Conservation (phyloP, 441 rosid species). For the Erodium moschatum region DNA sequence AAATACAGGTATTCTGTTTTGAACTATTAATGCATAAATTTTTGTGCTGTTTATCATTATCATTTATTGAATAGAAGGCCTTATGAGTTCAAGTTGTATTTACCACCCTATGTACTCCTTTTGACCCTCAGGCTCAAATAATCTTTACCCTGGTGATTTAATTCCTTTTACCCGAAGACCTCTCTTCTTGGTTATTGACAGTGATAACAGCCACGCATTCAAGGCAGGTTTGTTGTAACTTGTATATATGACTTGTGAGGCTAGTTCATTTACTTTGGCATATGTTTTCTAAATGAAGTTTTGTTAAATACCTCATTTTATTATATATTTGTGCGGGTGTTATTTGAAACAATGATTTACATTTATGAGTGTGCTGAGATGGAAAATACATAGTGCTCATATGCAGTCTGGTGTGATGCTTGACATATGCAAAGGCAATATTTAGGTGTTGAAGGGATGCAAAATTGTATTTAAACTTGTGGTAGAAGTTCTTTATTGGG, state of each 20-base stretch:
- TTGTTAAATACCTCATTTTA: conserved; percentile 1
- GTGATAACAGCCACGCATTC: conserved; percentile 95
- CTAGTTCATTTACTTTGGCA: conserved; percentile 16
- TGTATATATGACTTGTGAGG: conserved; percentile 24
- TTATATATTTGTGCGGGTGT: not conserved
- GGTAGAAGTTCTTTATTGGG: not conserved
- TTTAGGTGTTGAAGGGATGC: not conserved
- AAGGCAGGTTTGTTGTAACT: conserved; percentile 99
- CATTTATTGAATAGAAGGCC: not conserved
- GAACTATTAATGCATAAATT: conserved; percentile 4
- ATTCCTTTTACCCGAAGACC: conserved; percentile 90
- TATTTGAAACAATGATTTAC: no score
- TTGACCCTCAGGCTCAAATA: conserved; percentile 44
- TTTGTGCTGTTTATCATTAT: not conserved
- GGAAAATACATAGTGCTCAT: not conserved
- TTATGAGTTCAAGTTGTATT: not conserved
- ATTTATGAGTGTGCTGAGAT: not conserved
- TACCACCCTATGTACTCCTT: not conserved
- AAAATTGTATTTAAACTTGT: not conserved
- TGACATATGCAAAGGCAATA: not conserved
- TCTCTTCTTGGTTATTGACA: conserved; percentile 80
- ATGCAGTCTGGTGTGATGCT: not conserved
- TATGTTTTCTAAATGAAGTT: conserved; percentile 2
- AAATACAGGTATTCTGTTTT: conserved; percentile 38
- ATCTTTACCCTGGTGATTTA: conserved; percentile 79